Base-by-base conservation (phyloP, 192 early-diverging fungal genomes). In the Diversispora epigaea region DNA sequence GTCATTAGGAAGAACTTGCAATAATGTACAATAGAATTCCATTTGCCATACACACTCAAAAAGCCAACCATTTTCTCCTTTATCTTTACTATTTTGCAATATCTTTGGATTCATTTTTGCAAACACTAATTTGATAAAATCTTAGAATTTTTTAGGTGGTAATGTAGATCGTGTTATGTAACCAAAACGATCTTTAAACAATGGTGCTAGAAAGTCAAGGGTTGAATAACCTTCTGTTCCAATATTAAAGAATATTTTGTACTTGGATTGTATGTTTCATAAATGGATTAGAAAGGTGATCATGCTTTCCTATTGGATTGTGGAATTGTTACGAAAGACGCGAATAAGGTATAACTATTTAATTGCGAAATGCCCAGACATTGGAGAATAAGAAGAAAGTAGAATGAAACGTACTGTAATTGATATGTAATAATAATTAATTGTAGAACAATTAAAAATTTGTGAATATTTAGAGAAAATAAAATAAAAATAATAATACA, bases 21-120 rank as follows among this genome's bases (percentile, higher is more conserved):
- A 47, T 15, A 44, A 49, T 22, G 76, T 50, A 22, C 50, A 54
- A 60, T 81, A 81, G 15, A 80, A 81, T 52, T 79, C 75, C 75
- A 81, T 81, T 58, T 81, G 68, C 75, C 67, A 81, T 25, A 60
- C 68, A 55, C 75, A 40, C 55, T 82, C 75, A 60, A 81, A 45
- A 45, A 80, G 70, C 8, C 72, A 1, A 47, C 3, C 14, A 63
- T 74, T 21, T 50, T 40, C 55, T 8, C 73, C 73, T 49, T 2
- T 25, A 49, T 61, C 60, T 44, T 17, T 39, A 39, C 25, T 46
- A 39, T 75, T 61, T 41, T 75, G 60, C 19, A 75, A 75, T 32
- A 62, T 22, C 14, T 57, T 71, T 0, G 54, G 39, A 32, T 71
- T 44, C 32, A 71, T 71, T 57, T 71, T 71, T 71, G 69, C 10